Evolutionary conservation across 805 yeast genomes (phyloP), one percentile per base, ranked within the genome.

Genomic region (Sungouiozyma ichnusensis): DNA sequence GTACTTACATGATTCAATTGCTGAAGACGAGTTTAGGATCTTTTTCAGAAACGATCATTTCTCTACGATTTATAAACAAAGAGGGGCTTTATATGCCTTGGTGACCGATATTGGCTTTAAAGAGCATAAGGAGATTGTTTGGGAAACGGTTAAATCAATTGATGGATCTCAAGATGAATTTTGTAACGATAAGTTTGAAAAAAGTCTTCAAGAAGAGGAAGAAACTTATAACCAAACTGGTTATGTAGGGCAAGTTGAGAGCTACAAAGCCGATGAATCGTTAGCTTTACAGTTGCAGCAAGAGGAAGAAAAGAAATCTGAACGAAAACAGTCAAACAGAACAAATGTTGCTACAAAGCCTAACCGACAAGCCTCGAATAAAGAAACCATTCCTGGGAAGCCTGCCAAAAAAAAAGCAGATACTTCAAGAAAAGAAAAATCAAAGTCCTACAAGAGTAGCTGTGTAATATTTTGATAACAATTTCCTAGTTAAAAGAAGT

Each of bases 11-110:
- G 54, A 60, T 2, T 52, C 65, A 2, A 55, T 83, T 16, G 51
- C 55, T 1, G 66, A 71, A 5, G 76, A 76, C 35, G 69, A 76
- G n/a, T 68, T 81, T 40, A 72, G 78, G 1, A 75, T 90, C 0
- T 74, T 90, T 47, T 90, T 90, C 66, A 71, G 96, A 54, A 90
- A 90, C 61, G 87, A 90, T 61, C 97, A 90, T 61, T 88, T 85
- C 62, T 73, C 76, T 46, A 85, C 96, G 0, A 56, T 87, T 11
- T 73, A 58, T 43, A 79, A 78, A 52, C 59, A 56, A 13, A 60
- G 60, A 24, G 67, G 65, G 16, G 67, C 67, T 40, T 64, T 90
- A 20, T 85, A 75, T 54, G 59, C 75, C 4, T 65, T 88, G 24
- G 79, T 85, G 3, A 85, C 94, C 2, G 97, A 90, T 57, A 65